These are phyloP conservation scores for Karstenula rhodostoma DNA, from an alignment of 2,329 filamentous ascomycete species.

Conservation along the genomic window DNA sequence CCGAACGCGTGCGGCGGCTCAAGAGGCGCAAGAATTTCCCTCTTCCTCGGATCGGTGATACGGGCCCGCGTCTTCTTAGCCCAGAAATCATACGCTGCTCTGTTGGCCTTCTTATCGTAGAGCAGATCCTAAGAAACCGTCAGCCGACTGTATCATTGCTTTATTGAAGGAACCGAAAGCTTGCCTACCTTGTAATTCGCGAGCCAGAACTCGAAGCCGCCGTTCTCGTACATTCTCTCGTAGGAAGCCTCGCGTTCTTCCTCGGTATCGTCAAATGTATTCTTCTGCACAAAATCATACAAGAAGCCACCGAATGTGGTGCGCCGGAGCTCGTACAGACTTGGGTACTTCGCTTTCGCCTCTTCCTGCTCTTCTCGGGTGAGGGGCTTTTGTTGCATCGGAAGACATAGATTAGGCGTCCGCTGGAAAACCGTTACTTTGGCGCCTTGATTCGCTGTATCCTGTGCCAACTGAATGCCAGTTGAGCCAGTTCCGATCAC, in stretches of 20 bases:
- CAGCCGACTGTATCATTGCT: too few species aligned
- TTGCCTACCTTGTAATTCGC: slow-evolving; percentile 45
- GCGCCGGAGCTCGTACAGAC: slow-evolving; percentile 62
- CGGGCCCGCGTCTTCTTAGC: slow-evolving; percentile 53
- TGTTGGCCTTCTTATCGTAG: slow-evolving; percentile 53
- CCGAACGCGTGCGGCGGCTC: slow-evolving; percentile 56
- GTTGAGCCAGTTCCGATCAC: slow-evolving; percentile 72
- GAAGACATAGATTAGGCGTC: slow-evolving; percentile 71
- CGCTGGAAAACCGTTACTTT: slow-evolving; percentile 69
- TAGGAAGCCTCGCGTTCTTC: slow-evolving; percentile 56
- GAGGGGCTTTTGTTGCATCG: slow-evolving; percentile 64
- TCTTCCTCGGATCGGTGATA: slow-evolving; percentile 54
- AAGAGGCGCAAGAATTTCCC: slow-evolving; percentile 56
- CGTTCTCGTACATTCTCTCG: slow-evolving; percentile 51
- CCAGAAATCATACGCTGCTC: slow-evolving; percentile 58
- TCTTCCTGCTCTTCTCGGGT: slow-evolving; percentile 61
- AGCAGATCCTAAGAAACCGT: slow-evolving; percentile 40
- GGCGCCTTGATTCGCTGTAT: slow-evolving; percentile 62
- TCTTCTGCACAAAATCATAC: slow-evolving; percentile 63
- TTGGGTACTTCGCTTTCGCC: slow-evolving; percentile 51
- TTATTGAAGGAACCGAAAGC: too few species aligned
- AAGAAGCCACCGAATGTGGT: slow-evolving; percentile 66
- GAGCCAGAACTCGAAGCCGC: slow-evolving; percentile 54
- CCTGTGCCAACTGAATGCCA: slow-evolving; percentile 71
- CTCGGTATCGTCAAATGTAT: slow-evolving; percentile 58